A percentile compares a stretch with the other conserved stretches of the same genome.
Conservation (phyloP, 2,329 filamentous ascomycete genomes). For the Monosporascus sp. region DNA sequence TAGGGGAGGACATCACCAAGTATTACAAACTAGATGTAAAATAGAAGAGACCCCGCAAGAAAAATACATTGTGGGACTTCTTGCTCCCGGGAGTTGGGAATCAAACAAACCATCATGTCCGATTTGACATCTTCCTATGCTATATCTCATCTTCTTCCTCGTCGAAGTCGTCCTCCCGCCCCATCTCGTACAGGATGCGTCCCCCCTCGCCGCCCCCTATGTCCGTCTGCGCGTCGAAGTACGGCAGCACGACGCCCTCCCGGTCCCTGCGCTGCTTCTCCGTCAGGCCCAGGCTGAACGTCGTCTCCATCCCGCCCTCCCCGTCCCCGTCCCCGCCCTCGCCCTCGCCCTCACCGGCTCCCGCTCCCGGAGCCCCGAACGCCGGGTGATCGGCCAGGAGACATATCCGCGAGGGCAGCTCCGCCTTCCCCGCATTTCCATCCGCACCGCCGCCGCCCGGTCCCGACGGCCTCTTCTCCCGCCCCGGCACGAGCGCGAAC, state of each 20-base stretch:
- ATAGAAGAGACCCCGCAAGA: neutral
- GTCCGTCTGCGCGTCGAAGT: constrained; percentile 91
- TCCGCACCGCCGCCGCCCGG: neutral
- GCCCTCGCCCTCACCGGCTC: constrained; percentile 34
- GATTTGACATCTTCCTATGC: neutral
- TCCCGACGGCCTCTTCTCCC: too few relatives aligned
- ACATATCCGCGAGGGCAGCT: constrained; percentile 33
- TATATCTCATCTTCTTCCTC: constrained; percentile 59
- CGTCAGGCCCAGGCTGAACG: constrained; percentile 81
- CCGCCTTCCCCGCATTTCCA: constrained; percentile 7
- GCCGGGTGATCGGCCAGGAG: constrained; percentile 73
- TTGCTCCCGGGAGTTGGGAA: too few relatives aligned
- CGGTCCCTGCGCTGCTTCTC: constrained; percentile 84
- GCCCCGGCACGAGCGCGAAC: constrained; percentile 43
- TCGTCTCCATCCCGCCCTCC: constrained; percentile 55
- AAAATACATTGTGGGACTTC: too few relatives aligned
- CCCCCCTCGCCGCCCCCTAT: constrained; percentile 78
- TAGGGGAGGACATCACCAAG: neutral
- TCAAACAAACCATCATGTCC: too few relatives aligned
- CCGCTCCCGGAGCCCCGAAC: constrained; percentile 46
- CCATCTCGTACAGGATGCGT: constrained; percentile 94
- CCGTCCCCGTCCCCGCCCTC: constrained; percentile 46
- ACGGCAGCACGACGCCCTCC: constrained; percentile 86
- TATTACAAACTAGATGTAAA: neutral
- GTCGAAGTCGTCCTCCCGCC: constrained; percentile 92